phyloP scores from a whole-genome alignment of 2,329 filamentous ascomycete species.

The Penicillium rolfsii region DNA sequence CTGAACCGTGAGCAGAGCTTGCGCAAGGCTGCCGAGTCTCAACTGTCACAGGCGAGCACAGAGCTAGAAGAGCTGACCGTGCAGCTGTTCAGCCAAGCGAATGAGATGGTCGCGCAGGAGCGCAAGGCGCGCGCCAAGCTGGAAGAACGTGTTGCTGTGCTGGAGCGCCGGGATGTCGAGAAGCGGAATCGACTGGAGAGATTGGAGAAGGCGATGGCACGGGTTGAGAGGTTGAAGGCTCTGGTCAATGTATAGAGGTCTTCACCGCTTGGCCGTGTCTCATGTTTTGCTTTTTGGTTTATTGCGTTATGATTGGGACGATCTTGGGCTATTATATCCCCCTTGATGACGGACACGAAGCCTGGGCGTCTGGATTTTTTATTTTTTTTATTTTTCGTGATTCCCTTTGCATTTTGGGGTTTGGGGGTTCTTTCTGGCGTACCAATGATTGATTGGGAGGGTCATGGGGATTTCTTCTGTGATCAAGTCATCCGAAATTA shows the following conservation, averaged over 20 bases:
- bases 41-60: conserved; percentile 56
- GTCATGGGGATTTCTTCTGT: neutral
- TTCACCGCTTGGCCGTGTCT: neutral
- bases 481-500: neutral
- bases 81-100: conserved; percentile 64
- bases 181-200: conserved; percentile 57
- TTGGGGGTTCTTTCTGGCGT: neutral
- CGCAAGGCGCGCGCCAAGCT: conserved; percentile 59
- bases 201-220: conserved; percentile 59
- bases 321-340: conserved; percentile 10
- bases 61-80: conserved; percentile 66
- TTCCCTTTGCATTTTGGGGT: conserved; percentile 13
- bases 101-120: conserved; percentile 68
- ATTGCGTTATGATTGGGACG: conserved; percentile 20
- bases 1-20: conserved; percentile 59
- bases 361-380: conserved; percentile 14
- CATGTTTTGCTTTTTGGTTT: conserved; percentile 4
- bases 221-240: conserved; percentile 61
- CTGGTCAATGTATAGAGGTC: conserved; percentile 49
- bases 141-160: conserved; percentile 51
- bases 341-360: conserved; percentile 15
- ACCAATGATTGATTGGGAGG: neutral
- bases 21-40: conserved; percentile 61
- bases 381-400: conserved; percentile 12
- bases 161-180: conserved; percentile 52